Evolutionary conservation across 176 grass and related monocot species (phyloP), one percentile per base, ranked within the genome.

Genomic region (Oryza longistaminata): DNA sequence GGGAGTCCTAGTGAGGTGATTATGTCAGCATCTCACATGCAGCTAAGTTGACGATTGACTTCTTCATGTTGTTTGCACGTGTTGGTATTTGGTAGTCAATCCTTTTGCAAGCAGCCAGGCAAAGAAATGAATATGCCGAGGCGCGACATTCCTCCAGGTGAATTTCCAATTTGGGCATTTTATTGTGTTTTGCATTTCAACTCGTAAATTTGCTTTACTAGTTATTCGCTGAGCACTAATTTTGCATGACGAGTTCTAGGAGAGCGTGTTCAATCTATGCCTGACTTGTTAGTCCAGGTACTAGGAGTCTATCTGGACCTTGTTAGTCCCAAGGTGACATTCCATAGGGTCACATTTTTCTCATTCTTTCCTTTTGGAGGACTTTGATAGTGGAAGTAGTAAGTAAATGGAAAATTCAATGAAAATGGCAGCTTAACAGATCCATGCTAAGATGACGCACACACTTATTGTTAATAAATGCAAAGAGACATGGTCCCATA

Each of bases 321-420:
- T 52, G 49, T 52, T 52, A 16, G 14, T 52, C 15, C 49, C 15
- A 17, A 52, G 49, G 3, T 52, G 65, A 52, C 71, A 77, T 43
- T 77, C 66, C 60, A 53, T 66, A 77, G 82, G 76, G 73, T 77
- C 22, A 34, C 22, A 11, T 76, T 85, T 84, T 40, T 14, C 15
- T 21, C 6, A 27, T 44, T 55, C 25, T 74, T 80, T 82, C 55
- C 64, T 7, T 81, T 49, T 5, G 13, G 46, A 64, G 14, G 71
- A 81, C 50, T 70, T 62, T 26, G 13, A 42, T 70, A 81, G 71
- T 81, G 72, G 71, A 76, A 70, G 34, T 68, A 90, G 17, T 43
- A 60, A 86, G 73, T 78, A 82, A 72, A 82, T 66, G 62, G 21
- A 45, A 53, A 89, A 71, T 45, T 33, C 74, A 43, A 43, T 45